Percentiles rank a stretch among this genome's conserved stretches.
These are phyloP conservation scores for Leishmania amazonensis DNA, from an alignment of 208 protist genomes.

Conservation along the genomic window DNA sequence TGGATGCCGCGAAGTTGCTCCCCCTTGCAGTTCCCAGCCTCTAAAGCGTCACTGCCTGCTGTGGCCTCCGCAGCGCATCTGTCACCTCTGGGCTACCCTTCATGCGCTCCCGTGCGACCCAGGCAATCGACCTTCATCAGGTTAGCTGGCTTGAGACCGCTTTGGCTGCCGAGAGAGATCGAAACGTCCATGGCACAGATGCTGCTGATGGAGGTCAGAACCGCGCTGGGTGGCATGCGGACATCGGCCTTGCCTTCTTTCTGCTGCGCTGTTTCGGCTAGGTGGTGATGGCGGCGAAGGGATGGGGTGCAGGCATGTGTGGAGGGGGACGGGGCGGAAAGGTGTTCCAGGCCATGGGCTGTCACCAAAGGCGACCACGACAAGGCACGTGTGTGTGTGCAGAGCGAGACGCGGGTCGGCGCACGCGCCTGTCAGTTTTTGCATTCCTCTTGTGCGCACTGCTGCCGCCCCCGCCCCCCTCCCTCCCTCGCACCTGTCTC, in stretches of 20 bases:
- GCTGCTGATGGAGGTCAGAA: background rate
- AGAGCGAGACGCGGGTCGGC: background rate
- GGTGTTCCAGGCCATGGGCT: background rate
- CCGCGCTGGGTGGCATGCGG: background rate
- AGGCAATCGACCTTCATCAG: background rate
- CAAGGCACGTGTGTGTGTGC: background rate
- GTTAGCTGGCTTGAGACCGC: background rate
- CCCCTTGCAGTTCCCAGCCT: background rate
- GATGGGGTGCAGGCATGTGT: background rate
- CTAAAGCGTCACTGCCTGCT: background rate
- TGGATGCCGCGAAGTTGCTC: too few relatives aligned
- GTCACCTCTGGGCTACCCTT: background rate
- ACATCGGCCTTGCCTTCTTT: background rate
- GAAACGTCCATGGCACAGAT: background rate
- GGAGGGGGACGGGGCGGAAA: background rate
- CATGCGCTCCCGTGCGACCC: background rate
- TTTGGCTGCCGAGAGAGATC: background rate
- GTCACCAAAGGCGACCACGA: background rate
- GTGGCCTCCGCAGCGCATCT: background rate
- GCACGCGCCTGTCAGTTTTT: background rate
- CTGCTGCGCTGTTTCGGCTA: background rate
- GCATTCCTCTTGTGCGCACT: too few relatives aligned
- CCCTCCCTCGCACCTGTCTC: background rate
- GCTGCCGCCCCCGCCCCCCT: too few relatives aligned
- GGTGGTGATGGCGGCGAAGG: background rate